Base-by-base conservation (phyloP, 2,329 filamentous ascomycete genomes). In the Beauveria rudraprayagi region DNA sequence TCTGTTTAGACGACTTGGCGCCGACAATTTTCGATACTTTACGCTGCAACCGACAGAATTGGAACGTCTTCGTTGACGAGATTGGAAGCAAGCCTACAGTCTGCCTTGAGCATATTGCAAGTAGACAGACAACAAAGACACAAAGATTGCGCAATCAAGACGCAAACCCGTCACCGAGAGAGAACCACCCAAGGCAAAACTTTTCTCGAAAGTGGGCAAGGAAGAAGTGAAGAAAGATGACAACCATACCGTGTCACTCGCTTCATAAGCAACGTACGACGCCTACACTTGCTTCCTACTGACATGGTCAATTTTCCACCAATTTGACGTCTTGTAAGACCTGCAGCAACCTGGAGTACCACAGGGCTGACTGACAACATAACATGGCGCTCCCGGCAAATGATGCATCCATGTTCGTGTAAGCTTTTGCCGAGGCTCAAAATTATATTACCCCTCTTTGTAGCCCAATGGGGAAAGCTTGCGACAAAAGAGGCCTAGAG, bases 341-440 rank as follows among this genome's bases (percentile, higher is more conserved):
- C 17, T 30, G 28, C 19, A 5, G 2, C 34, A 24, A 48, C 26
- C 8, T 9, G 7, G 46, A 22, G 22, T 16, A 7, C 28, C 56
- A 51, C 56, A 50, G 46, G 46, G 56, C 56, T 50, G 40, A 44
- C 53, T 41, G 48, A 51, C 26, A 34, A 17, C 56, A 17, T 58
- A 46, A 58, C 46, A 46, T 51, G 56, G 56, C 40, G 30, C 14
- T 50, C n/a, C 24, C 56, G 56, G 56, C 46, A 58, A 37, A 17
- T 51, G 24, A 9, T 30, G 17, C 16, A 2, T 19, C 46, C 6
- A 22, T 58, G 17, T 17, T 9, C 22, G 1, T 51, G 37, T 30
- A 9, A 28, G 14, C 17, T 5, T n/a, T 5, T 58, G 44, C 56
- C 56, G 56, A 58, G 56, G 56, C 46, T 43, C 30, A 37, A 9